A percentile compares a stretch with the other conserved stretches of the same genome.
Evolutionary conservation across 805 yeast genomes (phyloP).

Genomic region (Wickerhamomyces tratensis): DNA sequence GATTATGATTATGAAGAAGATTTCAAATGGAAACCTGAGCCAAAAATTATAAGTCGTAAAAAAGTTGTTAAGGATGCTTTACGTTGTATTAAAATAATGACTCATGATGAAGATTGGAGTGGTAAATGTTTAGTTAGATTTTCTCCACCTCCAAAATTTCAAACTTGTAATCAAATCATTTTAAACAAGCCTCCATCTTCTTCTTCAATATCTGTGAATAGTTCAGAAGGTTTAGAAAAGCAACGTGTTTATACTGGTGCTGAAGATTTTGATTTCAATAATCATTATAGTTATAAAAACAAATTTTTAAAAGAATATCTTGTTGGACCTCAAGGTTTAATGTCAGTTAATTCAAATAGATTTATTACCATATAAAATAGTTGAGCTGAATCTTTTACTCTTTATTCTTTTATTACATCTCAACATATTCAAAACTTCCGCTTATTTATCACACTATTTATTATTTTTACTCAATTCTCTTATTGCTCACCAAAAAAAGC

Average conservation of each 20-base stretch:
- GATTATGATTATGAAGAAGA: slow-evolving; percentile 13
- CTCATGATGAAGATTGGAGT: slow-evolving; percentile 43
- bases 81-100: slow-evolving; percentile 46
- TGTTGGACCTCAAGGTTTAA: slow-evolving; percentile 13
- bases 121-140: slow-evolving; percentile 35
- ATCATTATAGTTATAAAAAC: not conserved
- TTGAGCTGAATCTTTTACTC: too few species aligned
- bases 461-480: too few species aligned
- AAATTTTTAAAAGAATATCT: slow-evolving; percentile 6
- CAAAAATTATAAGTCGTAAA: slow-evolving; percentile 24
- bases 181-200: too few species aligned
- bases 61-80: slow-evolving; percentile 41
- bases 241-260: not conserved
- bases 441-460: too few species aligned
- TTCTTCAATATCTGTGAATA: too few species aligned
- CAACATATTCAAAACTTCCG: too few species aligned
- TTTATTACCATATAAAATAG: too few species aligned
- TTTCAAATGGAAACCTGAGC: slow-evolving; percentile 41
- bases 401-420: too few species aligned
- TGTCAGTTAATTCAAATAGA: not conserved
- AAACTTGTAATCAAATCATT: not conserved
- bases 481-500: too few species aligned
- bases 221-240: too few species aligned
- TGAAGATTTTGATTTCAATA: not conserved
- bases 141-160: slow-evolving; percentile 11